Evolutionary conservation across 495 filamentous ascomycete genomes (phyloP).

Genomic region (Aspergillus kassunensis): DNA sequence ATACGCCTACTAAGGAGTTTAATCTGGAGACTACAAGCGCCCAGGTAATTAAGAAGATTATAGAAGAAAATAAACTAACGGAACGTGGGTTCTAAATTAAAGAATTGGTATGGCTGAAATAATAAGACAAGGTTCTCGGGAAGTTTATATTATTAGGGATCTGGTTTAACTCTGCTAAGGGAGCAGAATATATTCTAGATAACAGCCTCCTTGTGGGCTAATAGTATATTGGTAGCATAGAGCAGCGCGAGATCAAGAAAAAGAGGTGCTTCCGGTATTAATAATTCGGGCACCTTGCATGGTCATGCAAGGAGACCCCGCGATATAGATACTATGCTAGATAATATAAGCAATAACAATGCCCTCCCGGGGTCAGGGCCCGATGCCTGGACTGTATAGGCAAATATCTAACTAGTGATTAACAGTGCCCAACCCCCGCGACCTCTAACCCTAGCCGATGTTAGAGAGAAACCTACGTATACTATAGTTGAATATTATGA

Average conservation of each 20-base stretch:
- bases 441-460: too few species aligned
- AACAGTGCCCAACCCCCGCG: too few species aligned
- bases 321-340: slow-evolving; percentile 25
- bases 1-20: slow-evolving; percentile 22
- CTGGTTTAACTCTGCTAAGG: slow-evolving; percentile 23
- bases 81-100: slow-evolving; percentile 20
- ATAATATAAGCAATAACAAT: slow-evolving; percentile 19
- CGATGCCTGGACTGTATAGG: slow-evolving; percentile 22
- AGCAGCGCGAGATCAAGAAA: slow-evolving; percentile 18
- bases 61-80: slow-evolving; percentile 20
- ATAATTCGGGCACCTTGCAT: slow-evolving; percentile 27
- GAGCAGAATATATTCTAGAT: slow-evolving; percentile 18
- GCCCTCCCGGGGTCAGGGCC: slow-evolving; percentile 17
- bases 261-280: slow-evolving; percentile 25
- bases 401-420: slow-evolving; percentile 18
- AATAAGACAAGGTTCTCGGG: slow-evolving; percentile 18
- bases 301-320: slow-evolving; percentile 27
- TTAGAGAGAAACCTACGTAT: too few species aligned
- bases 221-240: slow-evolving; percentile 19
- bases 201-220: slow-evolving; percentile 22
- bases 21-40: slow-evolving; percentile 18
- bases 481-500: too few species aligned
- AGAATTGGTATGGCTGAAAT: slow-evolving; percentile 22
- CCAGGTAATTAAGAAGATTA: slow-evolving; percentile 19
- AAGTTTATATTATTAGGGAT: slow-evolving; percentile 7